Evolutionary conservation across 768 basidiomycete species (phyloP), one percentile per base, ranked within the genome.

Genomic region (Paxillus involutus): DNA sequence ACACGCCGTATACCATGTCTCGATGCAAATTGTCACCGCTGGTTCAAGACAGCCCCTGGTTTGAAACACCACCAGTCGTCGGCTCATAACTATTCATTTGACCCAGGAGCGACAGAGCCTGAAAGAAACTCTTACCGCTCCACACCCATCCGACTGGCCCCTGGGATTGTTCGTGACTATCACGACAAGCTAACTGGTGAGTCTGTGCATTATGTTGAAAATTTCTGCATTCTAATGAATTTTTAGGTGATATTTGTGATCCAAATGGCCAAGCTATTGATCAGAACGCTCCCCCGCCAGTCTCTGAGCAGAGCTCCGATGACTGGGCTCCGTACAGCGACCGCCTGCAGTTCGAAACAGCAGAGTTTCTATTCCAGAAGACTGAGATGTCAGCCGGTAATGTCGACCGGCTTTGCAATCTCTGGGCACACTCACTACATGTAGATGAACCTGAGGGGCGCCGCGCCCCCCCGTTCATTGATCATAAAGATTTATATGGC

Each of bases 21-120:
- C 1, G 30, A 57, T 50, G 44, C 40, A 33, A 47, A 35, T 29
- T 57, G 52, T 33, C 14, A 8, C 11, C 26, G 5, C 6, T 55
- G 54, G 49, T 55, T 55, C 30, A 50, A 45, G 24, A 35, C 24
- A 4, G 12, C 9, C 4, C 10, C 44, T 2, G 44, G 54, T 5
- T n/a, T 55, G 2, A 51, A 51, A 35, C 44, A 30, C 12, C 54
- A 55, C 17, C 39, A 47, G 5, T 46, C 39, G 8, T n/a, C 33
- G 0, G 17, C 10, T 1, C 49, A 55, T 47, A 55, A 7, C 7
- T 55, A 7, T 8, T 35, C 40, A 1, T 55, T 55, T 11, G 16
- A 36, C 36, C 43, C 51, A 21, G 37, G 44, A 17, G 24, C 30
- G 21, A 37, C 24, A 2, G 44, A 52, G 21, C 32, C 51, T 35